A percentile compares a stretch with the other conserved stretches of the same genome.
These are phyloP conservation scores for Phytophthora ramorum DNA, from an alignment of 352 stramenopile genomes.

Conservation along the genomic window DNA sequence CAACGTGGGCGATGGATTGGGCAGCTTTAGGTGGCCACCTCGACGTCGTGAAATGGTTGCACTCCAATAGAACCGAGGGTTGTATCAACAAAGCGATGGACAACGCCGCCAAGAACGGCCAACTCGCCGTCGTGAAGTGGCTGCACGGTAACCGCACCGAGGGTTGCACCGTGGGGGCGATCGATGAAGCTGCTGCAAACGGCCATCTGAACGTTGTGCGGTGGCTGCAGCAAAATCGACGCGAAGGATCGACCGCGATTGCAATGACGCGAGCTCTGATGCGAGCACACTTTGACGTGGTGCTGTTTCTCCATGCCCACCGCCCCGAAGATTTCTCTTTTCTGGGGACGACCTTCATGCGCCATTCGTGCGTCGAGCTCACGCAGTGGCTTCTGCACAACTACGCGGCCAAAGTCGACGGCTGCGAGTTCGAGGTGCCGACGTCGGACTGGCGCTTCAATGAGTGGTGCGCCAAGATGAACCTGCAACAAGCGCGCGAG, in stretches of 20 bases:
- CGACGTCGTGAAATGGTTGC: conserved; percentile 22
- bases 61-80: conserved; percentile 28
- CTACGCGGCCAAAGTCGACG: conserved; percentile 17
- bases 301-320: conserved; percentile 19
- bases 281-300: conserved; percentile 25
- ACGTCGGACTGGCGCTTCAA: conserved; percentile 29
- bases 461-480: conserved; percentile 21
- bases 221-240: conserved; percentile 20
- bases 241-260: conserved; percentile 3
- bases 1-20: conserved; percentile 30
- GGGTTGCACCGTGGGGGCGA: conserved; percentile 12
- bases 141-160: conserved; percentile 21
- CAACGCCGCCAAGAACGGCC: conserved; percentile 33
- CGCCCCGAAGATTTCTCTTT: conserved; percentile 14
- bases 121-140: conserved; percentile 29
- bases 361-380: conserved; percentile 18
- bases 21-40: conserved; percentile 19
- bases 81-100: conserved; percentile 35
- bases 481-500: conserved; percentile 4
- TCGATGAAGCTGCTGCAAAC: conserved; percentile 26
- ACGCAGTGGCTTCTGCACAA: conserved; percentile 21
- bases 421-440: conserved; percentile 28
- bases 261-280: conserved; percentile 18
- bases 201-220: conserved; percentile 19
- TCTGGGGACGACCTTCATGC: conserved; percentile 8